These are phyloP conservation scores for Tranzscheliella williamsii DNA, from an alignment of 1,284 basidiomycete species.

Conservation along the genomic window DNA sequence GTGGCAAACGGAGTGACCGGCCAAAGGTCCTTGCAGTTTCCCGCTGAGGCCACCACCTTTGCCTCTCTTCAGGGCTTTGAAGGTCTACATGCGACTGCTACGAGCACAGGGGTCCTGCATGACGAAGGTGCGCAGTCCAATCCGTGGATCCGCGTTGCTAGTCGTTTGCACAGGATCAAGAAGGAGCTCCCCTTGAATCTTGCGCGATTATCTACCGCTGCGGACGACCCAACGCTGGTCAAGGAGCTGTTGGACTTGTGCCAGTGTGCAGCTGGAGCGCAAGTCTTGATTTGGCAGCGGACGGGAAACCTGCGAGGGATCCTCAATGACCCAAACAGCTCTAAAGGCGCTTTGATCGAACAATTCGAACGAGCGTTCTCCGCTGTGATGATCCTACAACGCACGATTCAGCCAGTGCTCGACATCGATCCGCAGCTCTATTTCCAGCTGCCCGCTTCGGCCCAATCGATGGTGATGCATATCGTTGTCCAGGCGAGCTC, in stretches of 20 bases:
- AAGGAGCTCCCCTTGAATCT: constrained; percentile 13
- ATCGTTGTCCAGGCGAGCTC: constrained; percentile 16
- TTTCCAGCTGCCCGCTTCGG: constrained; percentile 22
- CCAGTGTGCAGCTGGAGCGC: constrained; percentile 20
- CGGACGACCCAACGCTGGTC: constrained; percentile 17
- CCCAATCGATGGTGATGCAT: constrained; percentile 20
- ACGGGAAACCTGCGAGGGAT: constrained; percentile 16
- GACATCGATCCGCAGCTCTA: constrained; percentile 15
- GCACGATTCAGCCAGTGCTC: constrained; percentile 16
- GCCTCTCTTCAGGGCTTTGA: too few species aligned
- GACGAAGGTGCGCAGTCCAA: neutral
- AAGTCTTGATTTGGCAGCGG: constrained; percentile 36
- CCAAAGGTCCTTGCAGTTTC: too few species aligned
- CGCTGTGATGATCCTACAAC: constrained; percentile 19
- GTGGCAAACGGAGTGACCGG: too few species aligned
- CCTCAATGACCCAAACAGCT: constrained; percentile 8
- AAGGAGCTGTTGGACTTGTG: constrained; percentile 20
- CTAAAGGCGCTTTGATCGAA: constrained; percentile 7
- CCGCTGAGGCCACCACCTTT: too few species aligned
- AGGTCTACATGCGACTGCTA: too few species aligned
- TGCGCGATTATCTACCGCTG: constrained; percentile 6
- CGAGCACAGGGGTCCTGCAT: too few species aligned
- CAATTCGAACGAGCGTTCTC: constrained; percentile 17
- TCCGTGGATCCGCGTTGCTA: constrained; percentile 12
- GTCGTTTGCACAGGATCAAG: constrained; percentile 11